A percentile compares a stretch with the other conserved stretches of the same genome.
Evolutionary conservation across 345 rosid genomes (phyloP).

Genomic region (Eucalyptus marginata): DNA sequence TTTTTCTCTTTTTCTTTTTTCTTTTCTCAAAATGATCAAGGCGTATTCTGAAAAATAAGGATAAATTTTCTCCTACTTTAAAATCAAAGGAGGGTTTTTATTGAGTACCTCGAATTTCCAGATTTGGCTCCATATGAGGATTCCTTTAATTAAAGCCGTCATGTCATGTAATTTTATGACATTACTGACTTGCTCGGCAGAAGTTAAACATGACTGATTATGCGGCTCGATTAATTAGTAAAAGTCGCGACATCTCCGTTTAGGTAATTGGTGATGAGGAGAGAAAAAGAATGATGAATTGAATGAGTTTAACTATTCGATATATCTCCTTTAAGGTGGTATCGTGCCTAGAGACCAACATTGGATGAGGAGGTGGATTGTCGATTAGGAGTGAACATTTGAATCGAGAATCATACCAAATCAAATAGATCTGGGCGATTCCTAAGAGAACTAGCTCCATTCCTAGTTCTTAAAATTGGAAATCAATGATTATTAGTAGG

Average conservation of each 20-base stretch:
- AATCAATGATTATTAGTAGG: neutral
- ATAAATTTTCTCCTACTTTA: neutral
- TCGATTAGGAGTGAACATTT: neutral
- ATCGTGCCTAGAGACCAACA: neutral
- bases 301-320: neutral
- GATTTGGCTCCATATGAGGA: neutral
- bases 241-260: neutral
- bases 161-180: neutral
- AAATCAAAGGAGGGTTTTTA: neutral
- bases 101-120: neutral
- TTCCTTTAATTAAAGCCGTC: too few relatives aligned
- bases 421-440: rapidly evolving
- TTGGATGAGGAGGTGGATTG: neutral
- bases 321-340: neutral
- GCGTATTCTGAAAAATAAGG: neutral
- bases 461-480: too few relatives aligned
- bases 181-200: rapidly evolving
- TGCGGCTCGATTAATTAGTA: rapidly evolving
- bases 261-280: neutral
- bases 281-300: neutral
- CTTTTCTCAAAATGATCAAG: neutral
- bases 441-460: rapidly evolving
- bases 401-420: neutral
- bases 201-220: neutral
- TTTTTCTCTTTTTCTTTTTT: rapidly evolving